phyloP scores from a whole-genome alignment of 257 asterid species.

The Eucommia ulmoides region DNA sequence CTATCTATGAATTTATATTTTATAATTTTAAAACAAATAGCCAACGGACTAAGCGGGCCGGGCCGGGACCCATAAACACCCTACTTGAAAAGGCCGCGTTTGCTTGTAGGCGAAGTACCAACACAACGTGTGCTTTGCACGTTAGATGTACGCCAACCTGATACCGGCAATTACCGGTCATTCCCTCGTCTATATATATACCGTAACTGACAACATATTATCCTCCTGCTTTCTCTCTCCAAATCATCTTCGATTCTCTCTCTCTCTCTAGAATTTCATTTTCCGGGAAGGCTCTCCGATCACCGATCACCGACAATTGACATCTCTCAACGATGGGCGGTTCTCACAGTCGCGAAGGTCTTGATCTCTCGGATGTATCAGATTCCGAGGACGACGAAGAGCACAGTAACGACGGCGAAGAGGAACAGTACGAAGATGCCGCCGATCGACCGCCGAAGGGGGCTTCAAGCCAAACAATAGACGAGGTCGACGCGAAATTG shows the following conservation, averaged over 20 bases:
- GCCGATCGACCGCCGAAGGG: slow-evolving; percentile 19
- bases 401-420: slow-evolving; percentile 15
- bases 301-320: not conserved
- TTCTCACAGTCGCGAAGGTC: slow-evolving; percentile 94
- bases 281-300: not conserved
- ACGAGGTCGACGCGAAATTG: slow-evolving; percentile 61
- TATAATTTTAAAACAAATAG: too few species aligned
- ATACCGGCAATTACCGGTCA: not conserved
- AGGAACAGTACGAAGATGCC: slow-evolving; percentile 38
- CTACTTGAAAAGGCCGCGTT: too few species aligned
- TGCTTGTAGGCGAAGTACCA: too few species aligned
- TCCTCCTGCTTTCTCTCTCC: not conserved
- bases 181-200: not conserved
- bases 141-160: slow-evolving; percentile 22
- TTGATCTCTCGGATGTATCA: slow-evolving; percentile 77
- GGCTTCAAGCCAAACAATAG: slow-evolving; percentile 29
- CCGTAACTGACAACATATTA: not conserved
- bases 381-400: slow-evolving; percentile 44
- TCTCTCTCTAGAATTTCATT: not conserved
- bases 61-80: too few species aligned
- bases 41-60: too few species aligned
- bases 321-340: slow-evolving; percentile 44
- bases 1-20: too few species aligned
- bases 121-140: too few species aligned
- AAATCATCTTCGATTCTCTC: not conserved